Evolutionary conservation across 805 yeast species (phyloP), one percentile per base, ranked within the genome.

Genomic region (Teunomyces barrocoloradensis): DNA sequence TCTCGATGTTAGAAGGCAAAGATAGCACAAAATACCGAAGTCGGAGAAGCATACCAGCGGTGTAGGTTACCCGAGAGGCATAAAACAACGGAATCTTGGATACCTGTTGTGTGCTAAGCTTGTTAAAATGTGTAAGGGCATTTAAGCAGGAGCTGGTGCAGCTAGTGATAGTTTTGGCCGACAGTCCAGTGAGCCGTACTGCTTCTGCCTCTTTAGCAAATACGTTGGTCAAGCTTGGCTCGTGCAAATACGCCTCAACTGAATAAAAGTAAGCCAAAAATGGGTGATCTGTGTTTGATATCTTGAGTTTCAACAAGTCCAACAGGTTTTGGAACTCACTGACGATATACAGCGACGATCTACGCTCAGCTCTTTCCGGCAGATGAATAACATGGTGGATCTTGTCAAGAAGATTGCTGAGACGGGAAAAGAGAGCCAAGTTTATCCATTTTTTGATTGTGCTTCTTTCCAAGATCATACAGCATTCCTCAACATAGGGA

Each of bases 211-310:
- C 58, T 11, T 36, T 43, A 11, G 43, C 32, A 12, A 59, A 54
- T 5, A 64, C 54, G 29, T 55, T 53, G 44, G 68, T 59, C 34
- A 66, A 63, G 47, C 42, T 42, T 5, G 86, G 87, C 58, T 84
- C 88, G 56, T 81, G 79, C 12, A 84, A 63, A 58, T 80, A 83
- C 0, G 88, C 88, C 57, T 83, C 85, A 20, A 83, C 83, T 0
- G 87, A 79, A 56, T 77, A 80, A 56, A 71, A 78, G 60, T 75
- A 82, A 3, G 84, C 72, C 61, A 77, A 61, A 35, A 73, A 58
- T 33, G 73, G 69, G 48, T 71, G 73, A 30, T 77, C 72, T 17
- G 66, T 64, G 4, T 58, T 50, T 2, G 65, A 58, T 27, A 82
- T 74, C 39, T 67, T 60, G 12, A 55, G 55, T 51, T 68, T 75